A percentile compares a stretch with the other conserved stretches of the same genome.
Conservation (phyloP, 2,329 filamentous ascomycete species). For the Talaromyces islandicus region DNA sequence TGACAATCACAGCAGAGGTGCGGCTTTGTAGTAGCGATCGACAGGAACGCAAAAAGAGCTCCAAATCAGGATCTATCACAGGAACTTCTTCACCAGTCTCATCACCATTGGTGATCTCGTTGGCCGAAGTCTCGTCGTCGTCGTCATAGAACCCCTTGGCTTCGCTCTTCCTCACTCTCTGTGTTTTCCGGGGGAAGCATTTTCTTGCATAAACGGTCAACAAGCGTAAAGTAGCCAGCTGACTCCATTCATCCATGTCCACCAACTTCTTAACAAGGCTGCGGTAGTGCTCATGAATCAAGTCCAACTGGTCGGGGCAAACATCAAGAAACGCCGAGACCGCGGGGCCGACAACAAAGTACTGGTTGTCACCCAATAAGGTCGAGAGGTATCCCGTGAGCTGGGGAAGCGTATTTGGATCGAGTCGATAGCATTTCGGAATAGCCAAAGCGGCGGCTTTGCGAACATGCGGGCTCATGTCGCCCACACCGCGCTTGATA, state of each 20-base stretch:
- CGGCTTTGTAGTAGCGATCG: slow-evolving; percentile 83
- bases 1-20: slow-evolving; percentile 86
- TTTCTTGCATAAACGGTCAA: slow-evolving; percentile 79
- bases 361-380: slow-evolving; percentile 83
- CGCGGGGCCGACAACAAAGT: slow-evolving; percentile 92
- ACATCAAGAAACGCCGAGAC: slow-evolving; percentile 84
- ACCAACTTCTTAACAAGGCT: slow-evolving; percentile 81
- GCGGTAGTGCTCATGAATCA: slow-evolving; percentile 88
- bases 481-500: slow-evolving; percentile 86
- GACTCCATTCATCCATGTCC: slow-evolving; percentile 99
- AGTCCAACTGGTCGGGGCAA: slow-evolving; percentile 78
- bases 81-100: slow-evolving; percentile 48
- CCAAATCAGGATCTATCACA: slow-evolving; percentile 73
- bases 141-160: slow-evolving; percentile 80
- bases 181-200: slow-evolving; percentile 72
- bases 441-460: slow-evolving; percentile 91
- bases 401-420: slow-evolving; percentile 78
- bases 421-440: slow-evolving; percentile 89
- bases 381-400: slow-evolving; percentile 73
- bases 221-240: slow-evolving; percentile 73
- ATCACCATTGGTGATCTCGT: slow-evolving; percentile 37
- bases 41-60: slow-evolving; percentile 72
- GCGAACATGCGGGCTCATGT: slow-evolving; percentile 91
- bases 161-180: slow-evolving; percentile 50
- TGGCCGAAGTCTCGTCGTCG: slow-evolving; percentile 42